These are phyloP conservation scores for Leccinum variabile DNA, from an alignment of 1,284 basidiomycete genomes.

Conservation along the genomic window DNA sequence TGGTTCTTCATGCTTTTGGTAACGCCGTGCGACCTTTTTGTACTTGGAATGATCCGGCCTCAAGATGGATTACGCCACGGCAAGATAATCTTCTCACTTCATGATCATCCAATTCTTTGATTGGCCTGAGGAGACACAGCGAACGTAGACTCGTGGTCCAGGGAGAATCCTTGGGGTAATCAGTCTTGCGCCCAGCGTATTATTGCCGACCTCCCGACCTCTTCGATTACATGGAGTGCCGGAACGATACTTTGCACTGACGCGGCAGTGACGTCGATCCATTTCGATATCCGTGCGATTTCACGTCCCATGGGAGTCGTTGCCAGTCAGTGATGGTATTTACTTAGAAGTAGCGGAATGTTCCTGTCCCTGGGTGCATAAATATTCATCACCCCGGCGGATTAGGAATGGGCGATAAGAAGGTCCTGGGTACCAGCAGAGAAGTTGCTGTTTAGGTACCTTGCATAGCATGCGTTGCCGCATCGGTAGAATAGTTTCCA, in stretches of 20 bases:
- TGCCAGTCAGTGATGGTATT: background rate
- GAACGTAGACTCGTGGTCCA: background rate
- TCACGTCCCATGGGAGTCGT: background rate
- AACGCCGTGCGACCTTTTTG: slow-evolving; percentile 3
- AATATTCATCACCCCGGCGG: background rate
- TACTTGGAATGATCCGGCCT: background rate
- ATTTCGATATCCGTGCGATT: background rate
- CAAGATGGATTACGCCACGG: background rate
- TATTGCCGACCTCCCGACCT: background rate
- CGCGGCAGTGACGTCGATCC: background rate
- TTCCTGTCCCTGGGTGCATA: slow-evolving; percentile 8
- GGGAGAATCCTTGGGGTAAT: background rate
- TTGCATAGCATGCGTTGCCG: background rate
- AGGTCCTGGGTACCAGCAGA: background rate
- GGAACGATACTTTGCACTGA: background rate
- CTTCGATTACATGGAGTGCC: background rate
- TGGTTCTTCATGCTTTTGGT: background rate
- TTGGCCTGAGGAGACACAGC: background rate
- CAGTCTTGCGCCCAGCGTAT: background rate
- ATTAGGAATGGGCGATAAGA: background rate
- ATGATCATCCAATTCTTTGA: background rate
- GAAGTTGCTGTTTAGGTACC: background rate
- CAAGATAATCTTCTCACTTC: background rate
- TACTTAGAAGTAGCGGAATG: background rate
- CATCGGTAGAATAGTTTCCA: background rate